phyloP scores from a whole-genome alignment of 1,284 basidiomycete genomes.

The Moesziomyces parantarcticus region DNA sequence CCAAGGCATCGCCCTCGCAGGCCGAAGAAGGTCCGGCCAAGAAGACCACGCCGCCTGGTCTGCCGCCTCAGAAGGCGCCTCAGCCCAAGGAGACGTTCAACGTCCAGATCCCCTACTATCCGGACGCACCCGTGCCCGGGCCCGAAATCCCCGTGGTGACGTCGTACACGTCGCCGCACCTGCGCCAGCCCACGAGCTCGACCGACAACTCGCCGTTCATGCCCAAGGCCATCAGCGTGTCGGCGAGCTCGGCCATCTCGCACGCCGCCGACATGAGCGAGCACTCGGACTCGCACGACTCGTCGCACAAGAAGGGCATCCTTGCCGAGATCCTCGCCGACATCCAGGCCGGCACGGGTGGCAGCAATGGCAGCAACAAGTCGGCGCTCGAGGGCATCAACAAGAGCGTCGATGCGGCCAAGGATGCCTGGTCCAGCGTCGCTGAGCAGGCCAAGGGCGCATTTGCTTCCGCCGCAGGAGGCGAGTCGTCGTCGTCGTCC shows the following conservation, averaged over 20 bases:
- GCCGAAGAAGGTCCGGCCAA: slow-evolving; percentile 31
- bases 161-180: slow-evolving; percentile 51
- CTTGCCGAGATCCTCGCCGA: slow-evolving; percentile 43
- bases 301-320: slow-evolving; percentile 29
- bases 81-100: slow-evolving; percentile 55
- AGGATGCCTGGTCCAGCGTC: slow-evolving; percentile 28
- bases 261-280: slow-evolving; percentile 35
- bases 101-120: slow-evolving; percentile 58
- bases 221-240: slow-evolving; percentile 48
- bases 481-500: slow-evolving; percentile 13
- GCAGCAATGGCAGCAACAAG: slow-evolving; percentile 6
- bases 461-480: slow-evolving; percentile 21
- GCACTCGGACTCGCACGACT: slow-evolving; percentile 16
- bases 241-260: slow-evolving; percentile 45
- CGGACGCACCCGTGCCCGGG: slow-evolving; percentile 42
- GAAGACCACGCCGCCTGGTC: slow-evolving; percentile 53
- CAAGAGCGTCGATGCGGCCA: slow-evolving; percentile 39
- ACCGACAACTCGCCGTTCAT: slow-evolving; percentile 25
- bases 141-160: slow-evolving; percentile 54
- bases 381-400: slow-evolving; percentile 20
- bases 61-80: slow-evolving; percentile 49
- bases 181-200: slow-evolving; percentile 20
- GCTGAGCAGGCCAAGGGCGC: slow-evolving; percentile 44
- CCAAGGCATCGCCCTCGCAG: slow-evolving; percentile 35
- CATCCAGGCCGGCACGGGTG: slow-evolving; percentile 23